phyloP scores from a whole-genome alignment of 164 flowering plant species.

The Aristolochia fimbriata region DNA sequence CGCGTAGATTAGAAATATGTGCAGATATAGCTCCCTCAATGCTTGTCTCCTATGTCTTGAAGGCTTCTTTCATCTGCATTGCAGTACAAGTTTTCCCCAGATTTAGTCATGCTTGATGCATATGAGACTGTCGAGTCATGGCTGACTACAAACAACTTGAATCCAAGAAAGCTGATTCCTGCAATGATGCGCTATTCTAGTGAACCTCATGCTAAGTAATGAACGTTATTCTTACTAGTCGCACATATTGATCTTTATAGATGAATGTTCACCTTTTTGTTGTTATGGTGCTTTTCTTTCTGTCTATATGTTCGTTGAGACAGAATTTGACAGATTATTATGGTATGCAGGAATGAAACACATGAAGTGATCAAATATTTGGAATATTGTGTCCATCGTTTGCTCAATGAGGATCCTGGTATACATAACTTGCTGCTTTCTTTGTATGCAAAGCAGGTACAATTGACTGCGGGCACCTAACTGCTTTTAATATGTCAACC shows the following conservation, averaged over 20 bases:
- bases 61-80: neutral
- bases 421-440: conserved; percentile 92
- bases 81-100: conserved; percentile 99
- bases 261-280: neutral
- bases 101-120: conserved; percentile 97
- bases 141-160: conserved; percentile 75
- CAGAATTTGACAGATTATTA: too few species aligned
- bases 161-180: conserved; percentile 93
- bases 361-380: conserved; percentile 95
- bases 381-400: conserved; percentile 86
- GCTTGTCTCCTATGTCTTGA: neutral
- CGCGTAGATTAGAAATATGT: neutral
- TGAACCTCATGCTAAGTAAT: conserved; percentile 99
- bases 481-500: neutral
- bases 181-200: conserved; percentile 99
- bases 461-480: neutral
- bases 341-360: conserved; percentile 82
- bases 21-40: neutral
- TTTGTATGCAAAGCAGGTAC: conserved; percentile 91
- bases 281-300: neutral
- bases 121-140: conserved; percentile 98
- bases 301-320: neutral
- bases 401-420: conserved; percentile 97
- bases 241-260: neutral
- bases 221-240: neutral